Evolutionary conservation across 2,329 filamentous ascomycete species (phyloP), one percentile per base, ranked within the genome.

Genomic region (Gyromitra esculenta): DNA sequence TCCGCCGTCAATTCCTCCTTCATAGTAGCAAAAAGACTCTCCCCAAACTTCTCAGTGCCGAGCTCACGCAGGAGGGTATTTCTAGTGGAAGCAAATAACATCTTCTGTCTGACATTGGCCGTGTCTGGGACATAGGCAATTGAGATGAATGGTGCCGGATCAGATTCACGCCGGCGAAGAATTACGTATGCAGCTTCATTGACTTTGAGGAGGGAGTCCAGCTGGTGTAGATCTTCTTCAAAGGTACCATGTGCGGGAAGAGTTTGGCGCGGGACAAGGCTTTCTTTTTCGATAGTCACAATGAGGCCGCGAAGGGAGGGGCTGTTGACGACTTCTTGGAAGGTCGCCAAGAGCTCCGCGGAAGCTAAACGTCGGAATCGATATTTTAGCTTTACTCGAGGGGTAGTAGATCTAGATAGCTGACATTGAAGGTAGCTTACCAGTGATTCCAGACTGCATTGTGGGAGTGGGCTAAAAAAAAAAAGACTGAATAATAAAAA

Each of bases 401-500:
- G 37, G 41, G 6, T 25, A 39, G 15, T 31, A n/a, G 43, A 56
- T 18, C 31, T 63, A 41, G 43, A 35, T 62, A 18, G 7, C 48
- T 39, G 9, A 8, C 35, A 13, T 52, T 37, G 5, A 18, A 18
- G 13, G 2, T 31, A 37, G 48, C 81, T 65, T 86, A 91, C 91
- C 91, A 84, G 90, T 89, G 81, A 93, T 93, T 84, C 91, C 91
- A 45, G 91, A 93, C 86, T 94, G 91, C 91, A 93, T 93, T 70
- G 80, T 87, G 81, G 37, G 43, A 21, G 8, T 62, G 37, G 25
- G 4, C 4, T 43, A 18, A 11, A n/a, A 5, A 11, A n/a, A 5
- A n/a, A 54, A 25, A 56, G 25, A 45, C 8, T 35, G 35, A 25
- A 48, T 37, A 66, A 67, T 31, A 54, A 25, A 21, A 37, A 39